Evolutionary conservation across 306 rosid species (phyloP), one percentile per base, ranked within the genome.

Genomic region (Geum urbanum): DNA sequence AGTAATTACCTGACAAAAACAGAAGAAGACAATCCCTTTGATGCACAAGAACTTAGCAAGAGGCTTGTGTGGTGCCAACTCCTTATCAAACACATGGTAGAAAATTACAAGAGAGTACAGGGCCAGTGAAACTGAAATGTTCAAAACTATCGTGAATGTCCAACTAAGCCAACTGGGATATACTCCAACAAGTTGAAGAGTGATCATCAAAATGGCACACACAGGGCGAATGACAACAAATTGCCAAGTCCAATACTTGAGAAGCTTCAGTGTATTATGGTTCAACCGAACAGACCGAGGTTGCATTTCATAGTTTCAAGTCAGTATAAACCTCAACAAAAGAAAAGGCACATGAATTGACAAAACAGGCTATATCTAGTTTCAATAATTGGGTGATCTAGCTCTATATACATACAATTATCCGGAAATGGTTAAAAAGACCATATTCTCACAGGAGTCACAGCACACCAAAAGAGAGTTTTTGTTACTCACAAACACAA

Each of bases 201-300:
- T n/a, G 47, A 78, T 73, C 78, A 78, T 74, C 78, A 74, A 54
- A 66, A 78, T 78, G 62, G 82, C 73, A 64, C 82, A 78, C 39
- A 78, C 71, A 8, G 82, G 78, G 41, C 82, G 82, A 62, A 78
- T 69, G n/a, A 74, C 82, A 51, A 78, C 82, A 69, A 78, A 78
- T 39, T 78, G 78, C 77, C 77, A 78, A 5, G 82, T 78, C 82
- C 82, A 78, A 56, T 52, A 44, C 54, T 78, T 78, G 75, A 78
- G 82, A 72, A 78, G 77, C 78, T 74, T 78, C 67, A 78, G 49
- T 5, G 82, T 63, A 12, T 78, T 35, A 63, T 73, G 82, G 58
- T 78, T 78, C 68, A 78, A 70, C 39, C 22, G 72, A 72, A 67
- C 82, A 63, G 69, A 45, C 35, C 10, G 72, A 69, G 78, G 82